These are phyloP conservation scores for Pleurotus salmoneostramineus DNA, from an alignment of 768 basidiomycete species.

Conservation along the genomic window DNA sequence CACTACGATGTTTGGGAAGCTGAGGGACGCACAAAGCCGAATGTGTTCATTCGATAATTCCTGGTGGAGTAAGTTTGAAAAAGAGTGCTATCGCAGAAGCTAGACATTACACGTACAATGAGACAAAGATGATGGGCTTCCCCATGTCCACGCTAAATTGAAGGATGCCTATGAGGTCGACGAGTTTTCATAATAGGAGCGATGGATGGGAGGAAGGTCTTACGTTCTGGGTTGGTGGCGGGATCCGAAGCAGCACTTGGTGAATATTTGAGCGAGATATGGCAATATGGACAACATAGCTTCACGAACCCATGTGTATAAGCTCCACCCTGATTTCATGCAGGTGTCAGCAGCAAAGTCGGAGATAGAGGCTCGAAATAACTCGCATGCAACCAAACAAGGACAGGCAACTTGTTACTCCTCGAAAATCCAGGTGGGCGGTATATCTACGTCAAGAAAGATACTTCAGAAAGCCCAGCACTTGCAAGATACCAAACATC, in stretches of 20 bases:
- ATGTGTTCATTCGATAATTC: conserved; percentile 56
- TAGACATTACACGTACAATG: conserved; percentile 40
- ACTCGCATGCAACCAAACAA: conserved; percentile 10
- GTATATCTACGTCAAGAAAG: conserved; percentile 18
- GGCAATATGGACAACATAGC: no score
- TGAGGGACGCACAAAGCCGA: conserved; percentile 45
- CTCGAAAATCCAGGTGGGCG: conserved; percentile 11
- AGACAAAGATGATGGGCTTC: conserved; percentile 57
- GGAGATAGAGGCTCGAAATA: neutral
- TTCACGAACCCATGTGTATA: conserved; percentile 5
- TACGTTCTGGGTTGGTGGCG: no score
- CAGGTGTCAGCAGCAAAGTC: neutral
- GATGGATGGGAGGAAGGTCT: neutral
- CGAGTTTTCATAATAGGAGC: neutral
- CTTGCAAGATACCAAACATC: no score
- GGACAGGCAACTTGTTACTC: conserved; percentile 12
- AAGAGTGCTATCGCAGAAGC: no score
- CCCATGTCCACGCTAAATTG: conserved; percentile 37
- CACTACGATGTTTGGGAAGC: neutral
- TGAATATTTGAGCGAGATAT: no score
- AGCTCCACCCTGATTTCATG: conserved; percentile 1
- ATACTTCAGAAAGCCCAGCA: no score
- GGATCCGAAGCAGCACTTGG: no score
- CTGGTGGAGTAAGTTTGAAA: no score
- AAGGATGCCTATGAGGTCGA: neutral